Evolutionary conservation across 148 eudicot genomes (phyloP), one percentile per base, ranked within the genome.

Genomic region (Selenicereus undatus): DNA sequence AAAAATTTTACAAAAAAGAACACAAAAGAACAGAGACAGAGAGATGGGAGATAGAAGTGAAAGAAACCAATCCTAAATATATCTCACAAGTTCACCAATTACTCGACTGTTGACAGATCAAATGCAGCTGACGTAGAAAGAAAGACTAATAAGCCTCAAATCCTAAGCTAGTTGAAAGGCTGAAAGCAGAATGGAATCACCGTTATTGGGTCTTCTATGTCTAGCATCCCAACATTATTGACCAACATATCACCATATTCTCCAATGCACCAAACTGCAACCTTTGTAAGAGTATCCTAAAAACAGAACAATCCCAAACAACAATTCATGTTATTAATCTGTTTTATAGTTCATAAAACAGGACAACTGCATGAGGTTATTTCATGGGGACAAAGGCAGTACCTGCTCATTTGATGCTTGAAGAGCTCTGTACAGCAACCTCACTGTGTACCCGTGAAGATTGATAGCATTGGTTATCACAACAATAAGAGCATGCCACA

Each of bases 201-300:
- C 73, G 95, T 96, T 82, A 92, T 82, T 29, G 98, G 97, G 56
- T 92, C 98, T 90, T 96, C 99, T 22, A 87, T 76, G 84, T 89
- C 95, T 76, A 96, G 95, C 95, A 92, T 88, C 83, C 95, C 98
- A 75, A 85, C 86, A 87, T 86, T 88, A 81, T 88, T 90, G 85
- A 94, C 90, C 88, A 96, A 88, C 94, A 96, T 89, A 73, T 96
- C 99, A 83, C 98, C 98, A 88, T 91, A 96, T 88, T 96, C 99
- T 81, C 99, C 99, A 83, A 96, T 88, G 88, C 98, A 96, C 99
- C 99, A 96, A 73, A 96, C 94, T 52, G 98, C 93, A 81, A 94
- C 98, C 81, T 97, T 91, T 74, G 91, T 87, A 83, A 96, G 99
- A 81, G 92, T 91, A 90, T 91, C 97, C 99, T 96, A 84, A 71